Percentiles rank a stretch among this genome's conserved stretches.
Conservation (phyloP, 2,329 filamentous ascomycete species). For the Fonsecaea multimorphosa region DNA sequence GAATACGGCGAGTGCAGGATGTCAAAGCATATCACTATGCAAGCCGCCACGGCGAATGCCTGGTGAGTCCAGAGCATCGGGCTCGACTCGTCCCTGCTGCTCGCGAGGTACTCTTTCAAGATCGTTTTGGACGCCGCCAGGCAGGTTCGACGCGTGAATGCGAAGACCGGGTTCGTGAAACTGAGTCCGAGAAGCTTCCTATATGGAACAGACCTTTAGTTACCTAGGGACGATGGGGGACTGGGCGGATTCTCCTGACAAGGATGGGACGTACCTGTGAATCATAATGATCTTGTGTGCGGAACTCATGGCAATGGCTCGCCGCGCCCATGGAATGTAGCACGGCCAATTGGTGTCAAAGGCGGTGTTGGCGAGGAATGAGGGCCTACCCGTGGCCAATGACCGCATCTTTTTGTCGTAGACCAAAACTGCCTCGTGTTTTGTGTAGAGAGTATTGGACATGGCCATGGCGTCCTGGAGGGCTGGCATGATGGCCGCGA, state of each 20-base stretch:
- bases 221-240: too few species aligned
- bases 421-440: constrained; percentile 50
- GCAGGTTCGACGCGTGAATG: constrained; percentile 51
- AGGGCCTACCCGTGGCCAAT: constrained; percentile 44
- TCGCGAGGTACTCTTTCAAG: constrained; percentile 46
- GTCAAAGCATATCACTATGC: constrained; percentile 48
- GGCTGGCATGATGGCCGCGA: constrained; percentile 47
- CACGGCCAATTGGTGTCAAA: constrained; percentile 48
- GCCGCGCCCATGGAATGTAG: constrained; percentile 50
- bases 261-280: constrained; percentile 25
- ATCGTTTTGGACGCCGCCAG: constrained; percentile 51
- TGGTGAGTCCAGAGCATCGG: constrained; percentile 53
- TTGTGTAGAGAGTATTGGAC: constrained; percentile 47
- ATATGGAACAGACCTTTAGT: background rate
- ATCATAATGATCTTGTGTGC: constrained; percentile 38
- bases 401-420: constrained; percentile 50
- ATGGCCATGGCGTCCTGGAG: constrained; percentile 48
- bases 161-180: constrained; percentile 50
- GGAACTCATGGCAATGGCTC: constrained; percentile 48
- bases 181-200: constrained; percentile 51
- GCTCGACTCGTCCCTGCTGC: constrained; percentile 45
- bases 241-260: background rate
- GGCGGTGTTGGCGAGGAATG: constrained; percentile 45
- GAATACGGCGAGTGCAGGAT: constrained; percentile 44
- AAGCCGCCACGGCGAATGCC: constrained; percentile 48